phyloP scores from a whole-genome alignment of 2,329 filamentous ascomycete species.

The Cladosporium phlei region DNA sequence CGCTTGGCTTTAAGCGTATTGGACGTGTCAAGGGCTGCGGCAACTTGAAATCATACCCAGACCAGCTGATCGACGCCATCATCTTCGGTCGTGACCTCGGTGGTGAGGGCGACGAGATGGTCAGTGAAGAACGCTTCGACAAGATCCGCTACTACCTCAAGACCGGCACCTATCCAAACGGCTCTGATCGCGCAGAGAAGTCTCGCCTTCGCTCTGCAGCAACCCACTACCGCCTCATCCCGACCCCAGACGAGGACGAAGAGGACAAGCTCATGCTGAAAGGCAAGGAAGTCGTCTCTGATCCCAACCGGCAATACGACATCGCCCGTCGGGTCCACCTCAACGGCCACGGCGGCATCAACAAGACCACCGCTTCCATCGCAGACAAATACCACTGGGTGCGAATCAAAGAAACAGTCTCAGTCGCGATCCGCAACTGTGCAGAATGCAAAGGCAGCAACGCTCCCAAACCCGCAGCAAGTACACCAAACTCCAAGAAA shows the following conservation, averaged over 20 bases:
- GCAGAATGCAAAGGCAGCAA: slow-evolving; percentile 80
- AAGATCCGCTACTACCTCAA: slow-evolving; percentile 98
- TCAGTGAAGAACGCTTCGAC: slow-evolving; percentile 94
- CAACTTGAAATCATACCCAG: slow-evolving; percentile 45
- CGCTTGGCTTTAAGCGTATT: slow-evolving; percentile 86
- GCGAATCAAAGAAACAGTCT: slow-evolving; percentile 94
- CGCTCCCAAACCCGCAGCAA: slow-evolving; percentile 28
- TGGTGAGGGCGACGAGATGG: slow-evolving; percentile 69
- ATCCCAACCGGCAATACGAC: slow-evolving; percentile 83
- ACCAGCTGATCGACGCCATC: slow-evolving; percentile 47
- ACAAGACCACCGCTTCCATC: slow-evolving; percentile 93
- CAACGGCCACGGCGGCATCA: slow-evolving; percentile 81
- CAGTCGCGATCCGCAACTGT: slow-evolving; percentile 89
- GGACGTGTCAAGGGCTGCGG: slow-evolving; percentile 62
- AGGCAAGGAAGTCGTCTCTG: slow-evolving; percentile 93
- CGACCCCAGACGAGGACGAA: slow-evolving; percentile 42
- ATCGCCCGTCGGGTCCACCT: slow-evolving; percentile 76
- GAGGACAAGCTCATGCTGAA: slow-evolving; percentile 89
- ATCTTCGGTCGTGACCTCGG: slow-evolving; percentile 58
- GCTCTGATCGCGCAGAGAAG: slow-evolving; percentile 92
- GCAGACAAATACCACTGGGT: slow-evolving; percentile 96
- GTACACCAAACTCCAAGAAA: neutral
- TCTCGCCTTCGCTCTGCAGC: slow-evolving; percentile 87
- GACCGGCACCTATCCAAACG: slow-evolving; percentile 85
- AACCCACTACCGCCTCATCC: slow-evolving; percentile 83